Conservation (phyloP, 805 yeast genomes). For the Cyberlindnera subsufficiens region DNA sequence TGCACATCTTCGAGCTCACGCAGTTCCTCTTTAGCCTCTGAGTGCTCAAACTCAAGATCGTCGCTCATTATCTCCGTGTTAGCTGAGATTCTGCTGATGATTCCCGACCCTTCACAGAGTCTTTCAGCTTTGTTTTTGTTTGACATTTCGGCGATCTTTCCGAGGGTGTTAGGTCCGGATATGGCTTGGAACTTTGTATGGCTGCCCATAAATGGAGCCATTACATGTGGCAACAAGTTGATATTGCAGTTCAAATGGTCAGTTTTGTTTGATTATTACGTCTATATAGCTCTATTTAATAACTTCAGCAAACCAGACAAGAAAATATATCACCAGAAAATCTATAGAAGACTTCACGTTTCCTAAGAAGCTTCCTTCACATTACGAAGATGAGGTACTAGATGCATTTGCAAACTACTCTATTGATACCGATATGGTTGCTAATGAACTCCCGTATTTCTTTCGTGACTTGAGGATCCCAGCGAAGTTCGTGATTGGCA, state of each 20-base stretch:
- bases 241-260: too few species aligned
- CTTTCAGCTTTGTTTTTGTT: too few species aligned
- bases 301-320: slow-evolving; percentile 4
- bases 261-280: too few species aligned
- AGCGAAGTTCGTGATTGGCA: slow-evolving; percentile 22
- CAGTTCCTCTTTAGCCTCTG: slow-evolving; percentile 17
- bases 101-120: too few species aligned
- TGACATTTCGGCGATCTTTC: not conserved
- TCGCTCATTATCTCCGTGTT: slow-evolving; percentile 18
- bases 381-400: slow-evolving; percentile 39
- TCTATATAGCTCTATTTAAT: not conserved
- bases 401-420: slow-evolving; percentile 36
- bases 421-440: slow-evolving; percentile 35
- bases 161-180: not conserved
- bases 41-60: slow-evolving; percentile 17
- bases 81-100: not conserved
- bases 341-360: slow-evolving; percentile 25
- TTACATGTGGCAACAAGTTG: too few species aligned
- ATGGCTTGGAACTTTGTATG: not conserved
- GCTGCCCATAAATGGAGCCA: too few species aligned
- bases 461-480: slow-evolving; percentile 28
- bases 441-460: slow-evolving; percentile 24
- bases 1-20: slow-evolving; percentile 19
- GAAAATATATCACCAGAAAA: slow-evolving; percentile 17
- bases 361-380: slow-evolving; percentile 31